phyloP scores from a whole-genome alignment of 768 basidiomycete genomes.

The Tephrocybe rancida region DNA sequence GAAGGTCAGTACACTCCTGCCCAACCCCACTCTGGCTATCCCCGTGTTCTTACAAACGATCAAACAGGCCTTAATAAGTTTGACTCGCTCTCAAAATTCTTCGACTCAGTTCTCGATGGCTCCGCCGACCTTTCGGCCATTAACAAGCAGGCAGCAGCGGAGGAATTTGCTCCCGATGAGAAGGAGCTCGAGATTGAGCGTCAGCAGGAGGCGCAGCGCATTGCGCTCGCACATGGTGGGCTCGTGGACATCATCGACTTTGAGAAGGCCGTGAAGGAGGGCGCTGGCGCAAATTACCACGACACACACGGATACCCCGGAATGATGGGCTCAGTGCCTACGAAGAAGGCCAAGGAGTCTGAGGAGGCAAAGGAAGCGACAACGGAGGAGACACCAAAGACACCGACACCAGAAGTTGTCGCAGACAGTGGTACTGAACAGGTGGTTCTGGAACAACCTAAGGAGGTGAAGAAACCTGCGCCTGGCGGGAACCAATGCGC shows the following conservation, averaged over 20 bases:
- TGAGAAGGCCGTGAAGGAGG: too few relatives aligned
- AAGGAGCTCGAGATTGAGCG: constrained; percentile 48
- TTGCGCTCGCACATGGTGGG: too few relatives aligned
- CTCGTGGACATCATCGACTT: too few relatives aligned
- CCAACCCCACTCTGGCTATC: neutral
- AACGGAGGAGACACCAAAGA: constrained; percentile 1
- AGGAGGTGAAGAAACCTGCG: constrained; percentile 3
- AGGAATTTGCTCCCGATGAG: constrained; percentile 42
- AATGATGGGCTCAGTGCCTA: too few relatives aligned
- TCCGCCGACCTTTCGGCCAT: constrained; percentile 54
- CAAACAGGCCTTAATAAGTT: constrained; percentile 67
- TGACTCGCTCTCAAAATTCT: constrained; percentile 74
- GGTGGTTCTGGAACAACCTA: neutral
- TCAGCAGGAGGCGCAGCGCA: constrained; percentile 56
- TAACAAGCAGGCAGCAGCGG: constrained; percentile 40
- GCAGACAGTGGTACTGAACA: neutral
- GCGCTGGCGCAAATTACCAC: too few relatives aligned
- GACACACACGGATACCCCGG: too few relatives aligned
- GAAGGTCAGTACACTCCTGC: constrained; percentile 49
- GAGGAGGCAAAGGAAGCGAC: constrained; percentile 35
- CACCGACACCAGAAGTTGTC: constrained; percentile 1
- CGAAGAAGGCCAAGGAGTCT: constrained; percentile 43
- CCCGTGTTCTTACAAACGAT: neutral
- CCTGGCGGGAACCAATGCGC: neutral
- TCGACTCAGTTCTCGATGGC: constrained; percentile 71